Evolutionary conservation across 2,329 filamentous ascomycete genomes (phyloP), one percentile per base, ranked within the genome.

Genomic region (Fusarium succisae): DNA sequence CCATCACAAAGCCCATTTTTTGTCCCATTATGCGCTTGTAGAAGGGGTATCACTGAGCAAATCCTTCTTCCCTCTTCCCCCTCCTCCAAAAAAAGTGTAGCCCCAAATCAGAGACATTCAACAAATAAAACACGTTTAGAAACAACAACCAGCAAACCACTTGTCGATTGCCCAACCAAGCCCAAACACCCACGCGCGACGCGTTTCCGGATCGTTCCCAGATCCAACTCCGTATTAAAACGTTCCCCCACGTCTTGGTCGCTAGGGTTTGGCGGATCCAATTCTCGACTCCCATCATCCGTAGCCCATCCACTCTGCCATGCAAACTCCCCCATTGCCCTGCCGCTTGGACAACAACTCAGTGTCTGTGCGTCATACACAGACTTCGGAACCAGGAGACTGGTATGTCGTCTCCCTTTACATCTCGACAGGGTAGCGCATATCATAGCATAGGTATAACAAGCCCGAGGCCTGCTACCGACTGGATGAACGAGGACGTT

Each of bases 401-500:
- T 58, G 63, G 54, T 48, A 55, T 55, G 30, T 47, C 38, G 57
- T 45, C 54, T 56, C 63, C 69, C 50, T 60, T 61, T 30, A 48
- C 39, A 55, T 58, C 54, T 68, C 56, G 53, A 39, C 48, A 43
- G 47, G 55, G 30, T 50, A 60, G 32, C 58, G 51, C 55, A 47
- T 39, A 60, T 47, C 37, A 60, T 63, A 48, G 53, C 43, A 59
- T 55, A 10, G 48, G 55, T 44, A 66, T 26, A 65, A 51, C 60
- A 60, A 50, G 70, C 44, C 53, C 54, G 43, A n/a, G 32, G 48
- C 41, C 44, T 57, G 41, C 64, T 53, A 66, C 70, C 66, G 72
- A 78, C 72, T 72, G 62, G 65, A 68, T 66, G 66, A 61, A 70
- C 64, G 66, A 63, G 62, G 53, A 71, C 60, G 63, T 75, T 74